Evolutionary conservation across 345 rosid genomes (phyloP).

Genomic region (Murraya koenigii): DNA sequence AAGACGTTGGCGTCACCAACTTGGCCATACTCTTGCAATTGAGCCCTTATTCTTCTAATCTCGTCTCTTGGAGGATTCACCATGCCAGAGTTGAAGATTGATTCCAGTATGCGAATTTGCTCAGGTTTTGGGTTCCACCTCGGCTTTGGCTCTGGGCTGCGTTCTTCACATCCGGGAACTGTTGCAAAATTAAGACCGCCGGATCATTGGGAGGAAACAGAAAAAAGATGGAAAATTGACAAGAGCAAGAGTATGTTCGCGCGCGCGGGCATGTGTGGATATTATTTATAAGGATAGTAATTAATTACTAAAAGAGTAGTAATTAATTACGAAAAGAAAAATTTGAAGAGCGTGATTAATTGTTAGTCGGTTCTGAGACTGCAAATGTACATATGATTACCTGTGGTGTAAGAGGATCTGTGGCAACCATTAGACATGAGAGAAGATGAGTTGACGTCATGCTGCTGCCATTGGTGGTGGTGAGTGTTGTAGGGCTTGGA

Average conservation of each 20-base stretch:
- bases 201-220: not conserved
- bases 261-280: no score
- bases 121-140: constrained; percentile 99
- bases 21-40: constrained; percentile 91
- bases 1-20: constrained; percentile 98
- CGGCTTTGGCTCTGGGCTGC: constrained; percentile 95
- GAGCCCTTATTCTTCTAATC: constrained; percentile 86
- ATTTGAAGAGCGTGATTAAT: not conserved
- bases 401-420: constrained; percentile 58
- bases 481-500: constrained; percentile 67
- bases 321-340: not conserved
- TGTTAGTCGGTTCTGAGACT: not conserved
- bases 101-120: constrained; percentile 92
- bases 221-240: no score
- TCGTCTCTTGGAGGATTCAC: constrained; percentile 99
- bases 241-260: not conserved
- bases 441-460: constrained; percentile 71
- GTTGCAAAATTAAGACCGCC: not conserved
- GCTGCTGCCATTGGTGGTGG: constrained; percentile 91
- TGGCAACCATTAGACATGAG: constrained; percentile 53
- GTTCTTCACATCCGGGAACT: constrained; percentile 73
- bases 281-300: not conserved
- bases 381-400: constrained; percentile 27
- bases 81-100: constrained; percentile 97
- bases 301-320: not conserved